phyloP scores from a whole-genome alignment of 2,329 filamentous ascomycete species.

The Neonectria magnoliae region DNA sequence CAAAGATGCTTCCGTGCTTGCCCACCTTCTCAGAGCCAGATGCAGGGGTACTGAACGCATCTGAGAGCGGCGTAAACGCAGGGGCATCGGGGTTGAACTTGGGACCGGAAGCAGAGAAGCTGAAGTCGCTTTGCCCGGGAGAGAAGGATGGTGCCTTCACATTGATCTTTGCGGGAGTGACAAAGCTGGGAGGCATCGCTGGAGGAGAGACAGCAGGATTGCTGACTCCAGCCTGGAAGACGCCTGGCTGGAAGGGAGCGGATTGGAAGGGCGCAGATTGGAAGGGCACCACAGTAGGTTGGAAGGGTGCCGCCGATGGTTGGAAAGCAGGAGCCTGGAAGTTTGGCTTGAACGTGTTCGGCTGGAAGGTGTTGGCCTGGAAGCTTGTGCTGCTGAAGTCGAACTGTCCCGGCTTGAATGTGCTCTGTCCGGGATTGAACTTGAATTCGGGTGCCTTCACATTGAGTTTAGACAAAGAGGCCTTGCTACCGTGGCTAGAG shows the following conservation, averaged over 20 bases:
- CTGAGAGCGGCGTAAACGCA: constrained; percentile 73
- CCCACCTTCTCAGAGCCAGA: constrained; percentile 57
- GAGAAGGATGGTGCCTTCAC: constrained; percentile 76
- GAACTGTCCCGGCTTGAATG: constrained; percentile 39
- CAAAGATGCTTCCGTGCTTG: constrained; percentile 69
- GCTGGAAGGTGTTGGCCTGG: constrained; percentile 1
- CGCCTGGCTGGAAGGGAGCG: constrained; percentile 53
- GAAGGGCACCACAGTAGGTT: constrained; percentile 47
- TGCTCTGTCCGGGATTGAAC: constrained; percentile 67
- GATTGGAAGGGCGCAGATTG: constrained; percentile 14
- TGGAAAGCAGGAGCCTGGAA: constrained; percentile 24
- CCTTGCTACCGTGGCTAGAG: constrained; percentile 71
- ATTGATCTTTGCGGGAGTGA: constrained; percentile 66
- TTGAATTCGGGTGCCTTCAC: constrained; percentile 91
- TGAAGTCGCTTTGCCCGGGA: constrained; percentile 72
- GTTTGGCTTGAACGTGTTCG: neutral
- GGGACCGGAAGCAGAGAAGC: constrained; percentile 72
- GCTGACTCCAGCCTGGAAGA: constrained; percentile 53
- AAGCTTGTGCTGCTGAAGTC: constrained; percentile 29
- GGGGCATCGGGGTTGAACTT: constrained; percentile 82
- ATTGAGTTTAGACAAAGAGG: constrained; percentile 83
- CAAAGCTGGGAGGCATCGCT: constrained; percentile 26
- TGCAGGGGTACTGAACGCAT: constrained; percentile 58
- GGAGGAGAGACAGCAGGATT: constrained; percentile 36
- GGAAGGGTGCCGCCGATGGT: constrained; percentile 34